Conservation (phyloP, 164 flowering plant genomes). For the Euptelea pleiosperma region DNA sequence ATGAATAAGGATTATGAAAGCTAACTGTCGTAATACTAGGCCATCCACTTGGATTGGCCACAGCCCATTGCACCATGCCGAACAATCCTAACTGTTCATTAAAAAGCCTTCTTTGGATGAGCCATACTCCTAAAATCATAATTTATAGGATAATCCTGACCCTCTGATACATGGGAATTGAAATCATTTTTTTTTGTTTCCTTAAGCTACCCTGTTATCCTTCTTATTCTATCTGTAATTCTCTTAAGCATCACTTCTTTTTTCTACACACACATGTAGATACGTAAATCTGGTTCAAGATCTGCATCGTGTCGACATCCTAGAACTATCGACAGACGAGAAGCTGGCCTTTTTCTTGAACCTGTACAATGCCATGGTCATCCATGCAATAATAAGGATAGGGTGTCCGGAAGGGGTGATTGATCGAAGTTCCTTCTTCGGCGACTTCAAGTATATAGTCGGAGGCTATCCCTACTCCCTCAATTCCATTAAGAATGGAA, state of each 20-base stretch:
- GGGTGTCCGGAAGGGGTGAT: conserved; percentile 72
- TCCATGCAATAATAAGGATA: conserved; percentile 74
- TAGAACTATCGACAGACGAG: conserved; percentile 49
- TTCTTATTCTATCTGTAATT: background rate
- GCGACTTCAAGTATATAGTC: conserved; percentile 70
- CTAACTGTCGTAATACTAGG: too few species aligned
- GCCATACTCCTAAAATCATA: too few species aligned
- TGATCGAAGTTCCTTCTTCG: conserved; percentile 67
- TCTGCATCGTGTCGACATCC: conserved; percentile 71
- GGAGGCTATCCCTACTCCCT: conserved; percentile 85
- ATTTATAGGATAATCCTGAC: too few species aligned
- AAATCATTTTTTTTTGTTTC: too few species aligned
- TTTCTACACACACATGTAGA: conserved; percentile 49
- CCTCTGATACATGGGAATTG: too few species aligned
- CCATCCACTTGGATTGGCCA: too few species aligned
- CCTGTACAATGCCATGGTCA: conserved; percentile 88
- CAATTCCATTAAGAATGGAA: conserved; percentile 58
- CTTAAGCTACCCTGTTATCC: too few species aligned
- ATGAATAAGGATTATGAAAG: background rate
- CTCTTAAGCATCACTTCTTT: too few species aligned
- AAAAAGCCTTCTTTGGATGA: too few species aligned
- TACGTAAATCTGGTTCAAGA: conserved; percentile 66
- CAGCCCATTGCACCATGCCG: too few species aligned
- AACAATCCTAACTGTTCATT: too few species aligned
- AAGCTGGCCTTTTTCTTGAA: conserved; percentile 82